Evolutionary conservation across 352 stramenopile genomes (phyloP).

Genomic region (Pythium rishiriense): DNA sequence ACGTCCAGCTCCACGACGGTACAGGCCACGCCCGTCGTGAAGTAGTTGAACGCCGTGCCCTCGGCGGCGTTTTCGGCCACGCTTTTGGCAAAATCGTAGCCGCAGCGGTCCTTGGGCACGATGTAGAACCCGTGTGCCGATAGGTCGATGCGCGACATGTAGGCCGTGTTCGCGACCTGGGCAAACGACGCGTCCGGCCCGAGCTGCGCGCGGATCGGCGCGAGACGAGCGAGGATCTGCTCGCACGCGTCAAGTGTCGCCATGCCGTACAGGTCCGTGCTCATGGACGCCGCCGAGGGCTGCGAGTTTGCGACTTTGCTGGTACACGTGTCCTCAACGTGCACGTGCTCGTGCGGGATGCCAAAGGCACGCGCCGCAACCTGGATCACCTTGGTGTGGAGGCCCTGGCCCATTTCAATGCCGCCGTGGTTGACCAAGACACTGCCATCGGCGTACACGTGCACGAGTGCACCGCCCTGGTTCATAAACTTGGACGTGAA

Average conservation of each 20-base stretch:
- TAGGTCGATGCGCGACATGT: slow-evolving; percentile 93
- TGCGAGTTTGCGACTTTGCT: slow-evolving; percentile 95
- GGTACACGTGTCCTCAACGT: slow-evolving; percentile 94
- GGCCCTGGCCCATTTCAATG: slow-evolving; percentile 97
- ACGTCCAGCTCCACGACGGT: slow-evolving; percentile 95
- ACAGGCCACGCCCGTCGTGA: slow-evolving; percentile 93
- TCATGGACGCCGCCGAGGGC: slow-evolving; percentile 94
- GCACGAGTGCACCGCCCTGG: slow-evolving; percentile 93
- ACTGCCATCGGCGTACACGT: slow-evolving; percentile 95
- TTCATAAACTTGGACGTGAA: slow-evolving; percentile 98
- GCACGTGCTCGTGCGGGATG: slow-evolving; percentile 90
- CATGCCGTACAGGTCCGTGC: slow-evolving; percentile 97
- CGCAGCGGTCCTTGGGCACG: slow-evolving; percentile 88
- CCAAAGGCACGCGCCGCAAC: slow-evolving; percentile 91
- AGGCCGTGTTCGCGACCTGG: slow-evolving; percentile 86
- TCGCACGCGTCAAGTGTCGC: slow-evolving; percentile 95
- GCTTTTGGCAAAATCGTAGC: slow-evolving; percentile 91
- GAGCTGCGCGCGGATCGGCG: slow-evolving; percentile 82
- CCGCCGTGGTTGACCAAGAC: slow-evolving; percentile 95
- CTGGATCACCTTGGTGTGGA: slow-evolving; percentile 95
- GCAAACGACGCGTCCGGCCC: slow-evolving; percentile 72
- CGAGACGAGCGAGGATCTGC: slow-evolving; percentile 92
- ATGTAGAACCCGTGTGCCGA: slow-evolving; percentile 96
- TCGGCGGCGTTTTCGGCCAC: slow-evolving; percentile 89
- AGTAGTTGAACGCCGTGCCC: slow-evolving; percentile 95